Percentiles rank a stretch among this genome's conserved stretches.
Conservation (phyloP, 345 rosid species). For the Kernera saxatilis region DNA sequence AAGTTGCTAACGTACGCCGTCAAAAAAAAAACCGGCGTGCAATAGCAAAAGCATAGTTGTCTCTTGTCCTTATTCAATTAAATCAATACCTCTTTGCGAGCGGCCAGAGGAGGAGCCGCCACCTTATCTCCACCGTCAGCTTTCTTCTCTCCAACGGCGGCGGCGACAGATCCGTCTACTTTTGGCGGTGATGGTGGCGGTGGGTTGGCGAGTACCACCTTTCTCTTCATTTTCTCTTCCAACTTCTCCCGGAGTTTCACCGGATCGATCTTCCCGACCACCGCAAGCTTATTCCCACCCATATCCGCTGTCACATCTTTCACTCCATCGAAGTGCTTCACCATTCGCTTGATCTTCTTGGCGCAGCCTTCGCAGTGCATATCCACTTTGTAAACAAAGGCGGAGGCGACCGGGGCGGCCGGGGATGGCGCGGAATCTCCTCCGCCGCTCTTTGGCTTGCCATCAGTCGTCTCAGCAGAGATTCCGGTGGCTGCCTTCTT, state of each 20-base stretch:
- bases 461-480: constrained; percentile 35
- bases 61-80: neutral
- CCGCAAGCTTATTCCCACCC: constrained; percentile 54
- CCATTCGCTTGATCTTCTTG: constrained; percentile 48
- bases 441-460: constrained; percentile 42
- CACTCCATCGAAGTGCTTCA: constrained; percentile 52
- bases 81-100: constrained; percentile 21
- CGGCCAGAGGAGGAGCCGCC: constrained; percentile 27
- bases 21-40: neutral
- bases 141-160: constrained; percentile 33
- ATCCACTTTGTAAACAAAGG: constrained; percentile 54
- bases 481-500: constrained; percentile 34
- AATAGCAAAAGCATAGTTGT: neutral
- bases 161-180: constrained; percentile 9
- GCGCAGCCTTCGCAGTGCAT: constrained; percentile 94
- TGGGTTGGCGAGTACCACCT: constrained; percentile 41
- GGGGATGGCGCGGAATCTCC: constrained; percentile 23
- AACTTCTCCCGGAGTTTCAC: constrained; percentile 33
- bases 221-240: constrained; percentile 54
- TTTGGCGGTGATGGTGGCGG: constrained; percentile 38
- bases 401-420: neutral
- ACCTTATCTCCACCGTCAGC: constrained; percentile 32
- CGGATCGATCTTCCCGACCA: constrained; percentile 73
- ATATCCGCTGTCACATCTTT: constrained; percentile 55
- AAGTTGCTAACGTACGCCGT: neutral